Percentiles rank a stretch among this genome's conserved stretches.
phyloP scores from a whole-genome alignment of 345 rosid species.

The Euphorbia lathyris region DNA sequence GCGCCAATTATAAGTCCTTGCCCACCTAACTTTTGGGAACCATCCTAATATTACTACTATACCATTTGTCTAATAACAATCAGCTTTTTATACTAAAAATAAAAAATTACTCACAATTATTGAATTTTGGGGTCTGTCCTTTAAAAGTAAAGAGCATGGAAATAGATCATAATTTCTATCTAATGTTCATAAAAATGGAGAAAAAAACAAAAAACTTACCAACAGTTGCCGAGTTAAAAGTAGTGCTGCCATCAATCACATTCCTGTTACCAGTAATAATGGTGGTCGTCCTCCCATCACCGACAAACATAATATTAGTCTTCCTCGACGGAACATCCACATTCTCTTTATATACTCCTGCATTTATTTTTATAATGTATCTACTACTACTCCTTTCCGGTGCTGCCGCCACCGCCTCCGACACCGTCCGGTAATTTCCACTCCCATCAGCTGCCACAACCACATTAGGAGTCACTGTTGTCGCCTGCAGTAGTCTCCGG shows the following conservation, averaged over 20 bases:
- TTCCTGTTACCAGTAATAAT: slow-evolving; percentile 19
- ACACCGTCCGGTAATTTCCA: slow-evolving; percentile 22
- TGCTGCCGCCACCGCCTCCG: slow-evolving; percentile 24
- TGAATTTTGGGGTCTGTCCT: too few relatives aligned
- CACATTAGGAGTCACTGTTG: slow-evolving; percentile 15
- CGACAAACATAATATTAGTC: slow-evolving; percentile 24
- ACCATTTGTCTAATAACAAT: too few relatives aligned
- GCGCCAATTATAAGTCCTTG: not conserved
- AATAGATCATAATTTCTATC: too few relatives aligned
- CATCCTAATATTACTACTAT: too few relatives aligned
- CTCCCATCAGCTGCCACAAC: slow-evolving; percentile 31
- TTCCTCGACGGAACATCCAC: slow-evolving; percentile 19
- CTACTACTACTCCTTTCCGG: slow-evolving; percentile 11
- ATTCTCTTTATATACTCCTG: slow-evolving; percentile 23
- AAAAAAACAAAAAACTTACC: slow-evolving; percentile 11
- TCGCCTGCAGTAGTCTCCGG: slow-evolving; percentile 22
- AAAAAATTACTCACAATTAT: too few relatives aligned
- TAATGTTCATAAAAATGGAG: too few relatives aligned
- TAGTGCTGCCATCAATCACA: slow-evolving; percentile 25
- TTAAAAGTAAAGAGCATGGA: too few relatives aligned
- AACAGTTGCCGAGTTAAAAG: slow-evolving; percentile 27
- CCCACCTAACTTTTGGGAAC: not conserved
- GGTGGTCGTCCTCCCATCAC: slow-evolving; percentile 18
- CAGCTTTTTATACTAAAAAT: too few relatives aligned
- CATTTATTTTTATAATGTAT: slow-evolving; percentile 23